Percentiles rank a stretch among this genome's conserved stretches.
phyloP scores from a whole-genome alignment of 805 yeast species.

The Wickerhamiella vanderwaltii region DNA sequence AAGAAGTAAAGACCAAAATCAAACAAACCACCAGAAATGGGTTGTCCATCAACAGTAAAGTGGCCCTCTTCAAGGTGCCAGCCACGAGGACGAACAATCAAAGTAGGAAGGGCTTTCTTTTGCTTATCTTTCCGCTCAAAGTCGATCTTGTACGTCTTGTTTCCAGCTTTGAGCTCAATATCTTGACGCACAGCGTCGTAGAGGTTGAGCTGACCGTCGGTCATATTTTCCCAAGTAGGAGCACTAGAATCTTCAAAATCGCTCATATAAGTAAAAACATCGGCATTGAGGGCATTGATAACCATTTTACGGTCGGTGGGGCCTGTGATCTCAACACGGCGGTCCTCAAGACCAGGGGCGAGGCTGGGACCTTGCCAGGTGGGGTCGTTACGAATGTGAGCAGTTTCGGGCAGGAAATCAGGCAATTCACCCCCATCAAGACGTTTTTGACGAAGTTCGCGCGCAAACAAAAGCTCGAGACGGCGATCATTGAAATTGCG shows the following conservation, averaged over 20 bases:
- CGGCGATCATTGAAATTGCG: conserved; percentile 49
- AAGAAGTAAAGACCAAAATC: conserved; percentile 61
- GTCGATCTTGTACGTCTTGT: conserved; percentile 41
- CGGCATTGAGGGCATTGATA: conserved; percentile 56
- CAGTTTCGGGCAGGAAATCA: conserved; percentile 57
- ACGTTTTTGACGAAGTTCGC: conserved; percentile 42
- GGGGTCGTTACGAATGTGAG: conserved; percentile 48
- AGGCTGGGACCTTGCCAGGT: conserved; percentile 62
- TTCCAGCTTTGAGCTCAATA: conserved; percentile 31
- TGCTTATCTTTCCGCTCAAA: conserved; percentile 30
- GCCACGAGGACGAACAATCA: conserved; percentile 49
- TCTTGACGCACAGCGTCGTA: conserved; percentile 55
- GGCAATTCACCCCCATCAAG: conserved; percentile 55
- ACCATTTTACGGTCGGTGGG: conserved; percentile 70
- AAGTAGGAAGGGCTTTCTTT: conserved; percentile 38
- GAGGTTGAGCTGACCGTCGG: conserved; percentile 58
- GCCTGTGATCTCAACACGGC: conserved; percentile 66
- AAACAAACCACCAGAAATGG: conserved; percentile 51
- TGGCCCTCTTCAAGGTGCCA: conserved; percentile 65
- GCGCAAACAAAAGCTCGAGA: conserved; percentile 41
- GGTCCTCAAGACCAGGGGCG: conserved; percentile 56
- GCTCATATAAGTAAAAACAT: conserved; percentile 63
- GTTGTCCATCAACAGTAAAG: conserved; percentile 53
- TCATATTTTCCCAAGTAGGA: conserved; percentile 57
- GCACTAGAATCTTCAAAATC: conserved; percentile 65